Conservation (phyloP, 306 rosid species). For the Chamaecrista fasciculata region DNA sequence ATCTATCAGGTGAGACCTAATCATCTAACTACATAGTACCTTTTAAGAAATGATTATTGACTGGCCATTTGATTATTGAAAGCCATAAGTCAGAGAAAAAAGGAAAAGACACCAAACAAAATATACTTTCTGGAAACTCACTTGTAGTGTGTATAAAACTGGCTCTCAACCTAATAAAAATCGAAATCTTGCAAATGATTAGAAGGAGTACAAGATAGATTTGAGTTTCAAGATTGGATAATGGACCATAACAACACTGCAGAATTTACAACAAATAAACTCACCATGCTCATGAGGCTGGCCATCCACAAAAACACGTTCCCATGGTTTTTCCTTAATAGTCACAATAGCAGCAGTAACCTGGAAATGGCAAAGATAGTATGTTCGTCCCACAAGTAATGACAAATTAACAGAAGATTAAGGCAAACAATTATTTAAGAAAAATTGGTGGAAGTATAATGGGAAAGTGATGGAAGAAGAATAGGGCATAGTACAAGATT, state of each 20-base stretch:
- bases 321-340: slow-evolving; percentile 96
- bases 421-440: not conserved
- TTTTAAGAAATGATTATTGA: not conserved
- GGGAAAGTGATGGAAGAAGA: not conserved
- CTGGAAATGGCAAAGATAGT: slow-evolving; percentile 36
- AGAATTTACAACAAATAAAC: slow-evolving; percentile 32
- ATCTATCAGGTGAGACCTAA: not conserved
- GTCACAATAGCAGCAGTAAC: slow-evolving; percentile 74
- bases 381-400: slow-evolving; percentile 10
- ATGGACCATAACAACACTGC: too few species aligned
- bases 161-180: not conserved
- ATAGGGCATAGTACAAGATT: not conserved
- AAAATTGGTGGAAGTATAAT: not conserved
- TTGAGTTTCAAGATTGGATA: too few species aligned
- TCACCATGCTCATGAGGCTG: slow-evolving; percentile 84
- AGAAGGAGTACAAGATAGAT: too few species aligned
- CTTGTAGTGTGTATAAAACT: too few species aligned
- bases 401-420: not conserved
- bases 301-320: slow-evolving; percentile 67
- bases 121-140: not conserved
- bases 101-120: not conserved
- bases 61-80: not conserved
- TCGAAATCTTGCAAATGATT: too few species aligned
- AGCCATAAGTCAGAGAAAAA: not conserved
- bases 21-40: not conserved